Percentiles rank a stretch among this genome's conserved stretches.
These are phyloP conservation scores for Fusarium praegraminearum DNA, from an alignment of 2,329 filamentous ascomycete species.

Conservation along the genomic window DNA sequence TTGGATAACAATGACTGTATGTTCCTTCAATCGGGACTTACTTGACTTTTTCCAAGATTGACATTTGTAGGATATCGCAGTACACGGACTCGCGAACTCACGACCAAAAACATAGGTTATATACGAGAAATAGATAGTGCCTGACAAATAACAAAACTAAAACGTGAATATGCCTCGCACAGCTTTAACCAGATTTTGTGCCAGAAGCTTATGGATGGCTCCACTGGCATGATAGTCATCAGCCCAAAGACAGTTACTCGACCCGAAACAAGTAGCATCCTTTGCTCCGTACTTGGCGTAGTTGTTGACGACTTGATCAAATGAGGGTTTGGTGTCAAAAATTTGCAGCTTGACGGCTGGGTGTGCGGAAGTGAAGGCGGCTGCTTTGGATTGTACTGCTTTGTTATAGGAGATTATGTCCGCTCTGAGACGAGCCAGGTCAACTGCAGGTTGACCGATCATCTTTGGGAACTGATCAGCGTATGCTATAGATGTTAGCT, in stretches of 20 bases:
- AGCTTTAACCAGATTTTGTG: conserved; percentile 23
- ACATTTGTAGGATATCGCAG: too few species aligned
- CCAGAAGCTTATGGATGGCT: conserved; percentile 37
- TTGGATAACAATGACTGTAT: fast-evolving
- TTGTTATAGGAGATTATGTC: conserved; percentile 33
- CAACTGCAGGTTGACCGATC: conserved; percentile 22
- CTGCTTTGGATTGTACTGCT: conserved; percentile 15
- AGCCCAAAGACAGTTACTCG: conserved; percentile 34
- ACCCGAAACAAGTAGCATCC: conserved; percentile 34
- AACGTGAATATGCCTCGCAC: conserved; percentile 1
- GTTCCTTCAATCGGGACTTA: fast-evolving
- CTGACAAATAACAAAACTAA: neutral
- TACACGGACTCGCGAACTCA: neutral
- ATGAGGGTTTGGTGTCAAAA: conserved; percentile 29
- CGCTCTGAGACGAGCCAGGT: conserved; percentile 19
- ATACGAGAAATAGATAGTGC: fast-evolving
- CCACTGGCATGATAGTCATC: conserved; percentile 37
- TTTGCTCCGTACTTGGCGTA: conserved; percentile 29
- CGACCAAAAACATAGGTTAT: fast-evolving
- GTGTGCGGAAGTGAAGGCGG: conserved; percentile 19
- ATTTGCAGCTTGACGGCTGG: conserved; percentile 19
- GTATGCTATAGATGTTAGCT: conserved; percentile 6
- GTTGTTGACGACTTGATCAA: conserved; percentile 20
- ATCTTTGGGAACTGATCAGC: conserved; percentile 33
- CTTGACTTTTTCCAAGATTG: neutral